Base-by-base conservation (phyloP, 306 rosid species). In the Casuarina equisetifolia region DNA sequence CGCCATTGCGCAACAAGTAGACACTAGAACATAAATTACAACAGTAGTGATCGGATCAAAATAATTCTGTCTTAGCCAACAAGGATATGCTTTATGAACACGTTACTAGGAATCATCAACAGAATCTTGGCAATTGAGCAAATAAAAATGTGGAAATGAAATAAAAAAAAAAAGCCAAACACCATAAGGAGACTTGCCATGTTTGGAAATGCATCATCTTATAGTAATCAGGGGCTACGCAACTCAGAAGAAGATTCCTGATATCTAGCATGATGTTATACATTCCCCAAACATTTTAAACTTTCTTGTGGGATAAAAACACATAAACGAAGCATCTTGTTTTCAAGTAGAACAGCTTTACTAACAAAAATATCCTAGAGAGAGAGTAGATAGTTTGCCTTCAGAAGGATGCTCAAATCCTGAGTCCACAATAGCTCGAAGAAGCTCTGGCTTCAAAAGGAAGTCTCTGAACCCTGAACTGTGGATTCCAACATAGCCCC, bases 351-450 rank as follows among this genome's bases (percentile, higher is more conserved):
- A 17, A 63, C 13, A 36, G 69, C 15, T 66, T 66, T 50, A 35
- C 71, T 10, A 40, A 40, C 19, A 67, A 68, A 73, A 74, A 62
- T 2, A 46, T 39, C 9, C 6, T 36, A 50, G 10, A 17, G 12
- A 39, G 35, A 5, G 57, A 43, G 36, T 77, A 4, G 36, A 78
- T 43, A 83, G 69, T 38, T 81, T 89, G 89, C 99, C 99, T 96
- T 96, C 99, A 42, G 99, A 96, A 44, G 99, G 99, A 83, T 96
- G 99, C 91, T 96, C 99, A 89, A 96, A 96, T 66, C 99, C 99
- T 0, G 99, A 96, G 85, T 96, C 99, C 64, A 95, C 99, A 70
- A 95, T 95, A 78, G 99, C 96, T 4, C 99, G 97, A 11, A 95
- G 98, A 78, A 95, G 99, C 87, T 95, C 99, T 76, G 99, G 98